These are phyloP conservation scores for Rhynchosporium graminicola DNA, from an alignment of 2,329 filamentous ascomycete genomes.

Conservation along the genomic window DNA sequence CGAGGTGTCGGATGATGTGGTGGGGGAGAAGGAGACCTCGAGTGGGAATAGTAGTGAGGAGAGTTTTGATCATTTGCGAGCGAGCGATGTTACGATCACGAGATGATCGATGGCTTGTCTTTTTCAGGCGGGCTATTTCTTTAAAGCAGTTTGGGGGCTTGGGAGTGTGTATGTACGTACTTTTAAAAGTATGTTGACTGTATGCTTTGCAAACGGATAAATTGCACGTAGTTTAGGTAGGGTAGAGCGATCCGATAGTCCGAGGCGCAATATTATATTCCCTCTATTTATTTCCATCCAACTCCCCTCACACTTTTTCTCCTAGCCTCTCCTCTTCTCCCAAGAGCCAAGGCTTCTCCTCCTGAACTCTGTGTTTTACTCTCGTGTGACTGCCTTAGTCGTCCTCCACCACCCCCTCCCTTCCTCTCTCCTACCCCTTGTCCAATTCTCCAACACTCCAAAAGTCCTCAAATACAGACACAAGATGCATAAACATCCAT, in stretches of 20 bases:
- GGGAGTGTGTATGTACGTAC: neutral
- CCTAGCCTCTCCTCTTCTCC: neutral
- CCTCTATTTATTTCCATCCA: conserved; percentile 5
- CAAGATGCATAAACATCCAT: neutral
- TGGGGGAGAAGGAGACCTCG: conserved; percentile 20
- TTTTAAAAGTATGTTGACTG: conserved; percentile 7
- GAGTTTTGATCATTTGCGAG: conserved; percentile 37
- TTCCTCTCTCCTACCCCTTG: neutral
- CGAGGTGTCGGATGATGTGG: conserved; percentile 16
- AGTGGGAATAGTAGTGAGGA: conserved; percentile 32
- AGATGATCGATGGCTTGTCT: conserved; percentile 2
- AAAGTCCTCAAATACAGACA: neutral
- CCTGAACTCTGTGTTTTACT: neutral
- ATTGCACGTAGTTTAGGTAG: too few species aligned
- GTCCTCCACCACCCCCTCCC: neutral
- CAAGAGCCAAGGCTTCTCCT: too few species aligned
- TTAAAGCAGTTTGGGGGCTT: neutral
- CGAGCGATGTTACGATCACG: conserved; percentile 27
- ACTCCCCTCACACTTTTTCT: neutral
- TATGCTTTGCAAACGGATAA: neutral
- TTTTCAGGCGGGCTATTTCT: neutral
- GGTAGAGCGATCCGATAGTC: neutral
- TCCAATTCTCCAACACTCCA: conserved; percentile 1
- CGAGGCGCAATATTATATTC: conserved; percentile 2
- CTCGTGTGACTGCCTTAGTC: neutral